phyloP scores from a whole-genome alignment of 2,329 filamentous ascomycete genomes.

The Talaromyces sp. region DNA sequence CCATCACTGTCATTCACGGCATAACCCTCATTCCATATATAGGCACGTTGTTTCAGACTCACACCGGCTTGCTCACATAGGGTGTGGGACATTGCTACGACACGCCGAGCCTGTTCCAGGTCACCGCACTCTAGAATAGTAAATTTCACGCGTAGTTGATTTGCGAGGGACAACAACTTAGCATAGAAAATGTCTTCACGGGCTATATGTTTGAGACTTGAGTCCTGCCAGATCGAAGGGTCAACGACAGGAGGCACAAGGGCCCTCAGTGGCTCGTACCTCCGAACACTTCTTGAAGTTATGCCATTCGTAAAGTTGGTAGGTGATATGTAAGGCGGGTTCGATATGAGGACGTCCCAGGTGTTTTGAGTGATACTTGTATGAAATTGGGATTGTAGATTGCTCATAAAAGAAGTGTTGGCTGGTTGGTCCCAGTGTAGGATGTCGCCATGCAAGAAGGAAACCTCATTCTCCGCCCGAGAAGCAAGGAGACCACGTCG shows the following conservation, averaged over 20 bases:
- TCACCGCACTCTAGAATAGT: conserved; percentile 39
- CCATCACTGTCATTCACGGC: conserved; percentile 4
- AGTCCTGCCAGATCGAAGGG: not conserved
- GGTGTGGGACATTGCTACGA: conserved; percentile 20
- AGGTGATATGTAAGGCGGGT: conserved; percentile 85
- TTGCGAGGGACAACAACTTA: conserved; percentile 28
- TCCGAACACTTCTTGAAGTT: conserved; percentile 70
- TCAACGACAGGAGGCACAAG: conserved; percentile 58
- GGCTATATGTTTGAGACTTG: conserved; percentile 2
- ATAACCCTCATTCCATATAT: conserved; percentile 15
- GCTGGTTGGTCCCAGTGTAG: conserved; percentile 21
- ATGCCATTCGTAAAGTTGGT: conserved; percentile 55
- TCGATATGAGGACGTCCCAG: conserved; percentile 71
- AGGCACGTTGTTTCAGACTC: not conserved
- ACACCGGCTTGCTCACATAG: not conserved
- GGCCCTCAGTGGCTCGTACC: conserved; percentile 75
- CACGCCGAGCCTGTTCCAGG: conserved; percentile 31
- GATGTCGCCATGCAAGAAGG: conserved; percentile 49
- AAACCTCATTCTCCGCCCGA: conserved; percentile 34
- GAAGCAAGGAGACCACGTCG: conserved; percentile 25
- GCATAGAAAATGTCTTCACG: conserved; percentile 38
- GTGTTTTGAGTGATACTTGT: not conserved
- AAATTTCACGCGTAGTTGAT: conserved; percentile 26
- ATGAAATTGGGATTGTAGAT: not conserved
- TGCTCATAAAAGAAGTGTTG: conserved; percentile 17